Percentiles rank a stretch among this genome's conserved stretches.
These are phyloP conservation scores for Diplodia scrobiculata DNA, from an alignment of 2,329 filamentous ascomycete genomes.

Conservation along the genomic window DNA sequence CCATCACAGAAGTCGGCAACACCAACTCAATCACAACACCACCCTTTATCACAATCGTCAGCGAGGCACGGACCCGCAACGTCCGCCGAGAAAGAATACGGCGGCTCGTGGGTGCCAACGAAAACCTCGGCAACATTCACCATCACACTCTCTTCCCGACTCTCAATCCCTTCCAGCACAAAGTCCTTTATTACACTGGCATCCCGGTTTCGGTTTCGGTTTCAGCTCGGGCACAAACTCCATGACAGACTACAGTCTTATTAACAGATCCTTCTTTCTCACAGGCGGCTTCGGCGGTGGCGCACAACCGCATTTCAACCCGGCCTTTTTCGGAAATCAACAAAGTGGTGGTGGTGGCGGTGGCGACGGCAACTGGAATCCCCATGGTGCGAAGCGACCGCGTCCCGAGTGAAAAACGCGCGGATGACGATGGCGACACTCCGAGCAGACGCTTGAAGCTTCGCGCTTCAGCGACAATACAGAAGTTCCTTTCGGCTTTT, in stretches of 20 bases:
- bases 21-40: slow-evolving; percentile 14
- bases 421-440: not conserved
- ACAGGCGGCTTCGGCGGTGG: slow-evolving; percentile 62
- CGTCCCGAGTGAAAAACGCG: slow-evolving; percentile 63
- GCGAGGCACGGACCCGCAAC: not conserved
- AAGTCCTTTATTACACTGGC: not conserved
- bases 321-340: slow-evolving; percentile 65
- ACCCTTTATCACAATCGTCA: slow-evolving; percentile 4
- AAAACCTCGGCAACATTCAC: slow-evolving; percentile 17
- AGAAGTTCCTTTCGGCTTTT: not conserved
- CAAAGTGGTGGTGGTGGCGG: slow-evolving; percentile 46
- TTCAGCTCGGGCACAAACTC: not conserved
- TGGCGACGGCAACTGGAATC: slow-evolving; percentile 71
- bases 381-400: slow-evolving; percentile 77
- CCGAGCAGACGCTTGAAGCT: not conserved
- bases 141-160: not conserved
- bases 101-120: not conserved
- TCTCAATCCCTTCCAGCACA: not conserved
- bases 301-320: slow-evolving; percentile 71
- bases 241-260: not conserved
- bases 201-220: not conserved
- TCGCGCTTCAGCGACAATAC: not conserved
- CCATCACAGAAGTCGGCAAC: slow-evolving; percentile 9
- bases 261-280: slow-evolving; percentile 16
- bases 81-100: not conserved